Evolutionary conservation across 352 stramenopile genomes (phyloP).

Genomic region (Halophytophthora polymorphica): DNA sequence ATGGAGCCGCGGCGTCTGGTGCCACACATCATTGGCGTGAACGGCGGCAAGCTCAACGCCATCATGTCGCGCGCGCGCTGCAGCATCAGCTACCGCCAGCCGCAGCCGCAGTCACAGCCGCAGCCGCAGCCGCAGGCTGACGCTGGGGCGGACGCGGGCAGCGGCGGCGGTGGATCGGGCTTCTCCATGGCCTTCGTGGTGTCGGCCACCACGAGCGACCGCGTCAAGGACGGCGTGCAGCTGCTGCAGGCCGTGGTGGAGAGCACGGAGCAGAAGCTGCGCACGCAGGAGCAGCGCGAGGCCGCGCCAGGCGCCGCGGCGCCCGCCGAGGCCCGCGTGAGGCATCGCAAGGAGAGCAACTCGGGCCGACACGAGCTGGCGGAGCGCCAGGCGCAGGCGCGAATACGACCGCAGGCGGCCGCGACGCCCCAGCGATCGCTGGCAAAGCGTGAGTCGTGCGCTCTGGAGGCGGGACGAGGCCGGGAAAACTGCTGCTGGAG

Average conservation of each 20-base stretch:
- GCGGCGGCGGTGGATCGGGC: neutral
- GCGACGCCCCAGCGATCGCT: neutral
- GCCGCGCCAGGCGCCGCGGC: constrained; percentile 9
- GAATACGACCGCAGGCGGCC: constrained; percentile 31
- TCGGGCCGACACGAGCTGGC: constrained; percentile 8
- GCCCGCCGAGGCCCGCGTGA: neutral
- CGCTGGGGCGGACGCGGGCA: neutral
- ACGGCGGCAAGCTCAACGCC: constrained; percentile 46
- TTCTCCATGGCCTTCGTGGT: constrained; percentile 55
- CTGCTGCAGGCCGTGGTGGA: constrained; percentile 34
- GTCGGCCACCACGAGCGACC: constrained; percentile 43
- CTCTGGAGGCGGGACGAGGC: neutral
- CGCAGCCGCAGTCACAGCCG: neutral
- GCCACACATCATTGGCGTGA: constrained; percentile 47
- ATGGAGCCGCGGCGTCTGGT: constrained; percentile 37
- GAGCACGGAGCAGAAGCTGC: constrained; percentile 36
- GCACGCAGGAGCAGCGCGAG: constrained; percentile 8
- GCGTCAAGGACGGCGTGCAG: constrained; percentile 36
- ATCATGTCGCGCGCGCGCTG: constrained; percentile 60
- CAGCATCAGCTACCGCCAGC: constrained; percentile 43
- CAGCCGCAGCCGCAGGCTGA: neutral
- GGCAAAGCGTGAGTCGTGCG: neutral
- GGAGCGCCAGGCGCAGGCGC: constrained; percentile 35
- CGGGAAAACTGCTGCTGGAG: neutral
- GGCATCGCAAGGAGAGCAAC: constrained; percentile 7